These are phyloP conservation scores for Protomyces macrosporus DNA, from an alignment of 1,139 yeast species.

Conservation along the genomic window DNA sequence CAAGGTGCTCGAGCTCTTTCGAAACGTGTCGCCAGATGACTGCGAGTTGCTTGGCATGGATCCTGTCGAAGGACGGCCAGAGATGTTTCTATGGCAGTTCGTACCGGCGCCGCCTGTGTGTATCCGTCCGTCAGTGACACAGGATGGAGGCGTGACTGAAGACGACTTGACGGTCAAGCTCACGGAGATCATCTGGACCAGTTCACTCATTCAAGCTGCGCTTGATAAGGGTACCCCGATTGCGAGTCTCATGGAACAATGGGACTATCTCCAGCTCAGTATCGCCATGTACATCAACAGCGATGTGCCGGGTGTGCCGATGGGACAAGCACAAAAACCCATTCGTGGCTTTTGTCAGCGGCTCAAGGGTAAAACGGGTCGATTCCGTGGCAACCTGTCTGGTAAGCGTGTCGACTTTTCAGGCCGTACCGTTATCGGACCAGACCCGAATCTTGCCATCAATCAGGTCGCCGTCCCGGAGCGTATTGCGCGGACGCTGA, in stretches of 20 bases:
- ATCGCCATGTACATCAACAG: slow-evolving; percentile 97
- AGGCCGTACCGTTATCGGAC: slow-evolving; percentile 96
- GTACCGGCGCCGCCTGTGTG: slow-evolving; percentile 99
- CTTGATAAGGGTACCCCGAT: slow-evolving; percentile 90
- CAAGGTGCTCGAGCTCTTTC: slow-evolving; percentile 78
- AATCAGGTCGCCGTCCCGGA: slow-evolving; percentile 95
- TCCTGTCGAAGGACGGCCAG: slow-evolving; percentile 89
- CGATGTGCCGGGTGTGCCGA: slow-evolving; percentile 56
- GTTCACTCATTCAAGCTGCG: slow-evolving; percentile 87
- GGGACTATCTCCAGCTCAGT: slow-evolving; percentile 94
- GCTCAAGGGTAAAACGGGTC: slow-evolving; percentile 96
- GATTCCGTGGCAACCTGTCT: slow-evolving; percentile 94
- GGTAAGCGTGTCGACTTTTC: slow-evolving; percentile 99
- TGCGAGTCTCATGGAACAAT: slow-evolving; percentile 91
- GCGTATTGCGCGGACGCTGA: slow-evolving; percentile 87
- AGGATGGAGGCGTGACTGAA: slow-evolving; percentile 88
- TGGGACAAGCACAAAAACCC: slow-evolving; percentile 49
- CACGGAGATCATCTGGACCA: slow-evolving; percentile 95
- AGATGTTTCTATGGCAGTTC: slow-evolving; percentile 93
- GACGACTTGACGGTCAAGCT: slow-evolving; percentile 94
- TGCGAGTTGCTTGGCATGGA: slow-evolving; percentile 91
- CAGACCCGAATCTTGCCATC: slow-evolving; percentile 90
- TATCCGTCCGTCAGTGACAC: slow-evolving; percentile 96
- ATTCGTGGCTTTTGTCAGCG: slow-evolving; percentile 96
- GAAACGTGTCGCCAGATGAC: slow-evolving; percentile 76